Percentiles rank a stretch among this genome's conserved stretches.
Conservation (phyloP, 2,329 filamentous ascomycete species). For the Aspergillus felis region DNA sequence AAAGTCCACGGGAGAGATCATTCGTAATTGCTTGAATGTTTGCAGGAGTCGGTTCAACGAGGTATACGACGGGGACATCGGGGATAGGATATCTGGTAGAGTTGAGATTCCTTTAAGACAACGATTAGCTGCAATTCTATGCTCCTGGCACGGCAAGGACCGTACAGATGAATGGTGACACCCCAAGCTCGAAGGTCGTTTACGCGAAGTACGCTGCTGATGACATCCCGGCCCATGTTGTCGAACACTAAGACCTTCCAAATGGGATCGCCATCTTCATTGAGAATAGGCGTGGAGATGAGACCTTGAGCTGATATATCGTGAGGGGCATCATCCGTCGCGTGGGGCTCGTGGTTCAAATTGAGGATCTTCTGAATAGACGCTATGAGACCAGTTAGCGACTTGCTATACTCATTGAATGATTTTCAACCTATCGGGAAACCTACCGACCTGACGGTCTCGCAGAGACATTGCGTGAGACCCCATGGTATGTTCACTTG, state of each 20-base stretch:
- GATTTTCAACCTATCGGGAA: slow-evolving; percentile 7
- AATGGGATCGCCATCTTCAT: slow-evolving; percentile 84
- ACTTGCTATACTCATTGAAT: neutral
- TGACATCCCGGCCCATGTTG: slow-evolving; percentile 85
- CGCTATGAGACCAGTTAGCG: slow-evolving; percentile 49
- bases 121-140: slow-evolving; percentile 21
- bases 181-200: slow-evolving; percentile 90
- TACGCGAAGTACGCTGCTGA: slow-evolving; percentile 91
- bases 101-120: slow-evolving; percentile 64
- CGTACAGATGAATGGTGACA: slow-evolving; percentile 92
- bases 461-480: slow-evolving; percentile 57
- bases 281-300: slow-evolving; percentile 72
- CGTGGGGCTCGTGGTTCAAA: slow-evolving; percentile 69
- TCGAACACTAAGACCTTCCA: slow-evolving; percentile 99
- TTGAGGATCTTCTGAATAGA: slow-evolving; percentile 96
- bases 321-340: slow-evolving; percentile 54
- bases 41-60: slow-evolving; percentile 80
- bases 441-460: slow-evolving; percentile 68
- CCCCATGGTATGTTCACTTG: slow-evolving; percentile 46
- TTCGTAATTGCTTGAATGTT: slow-evolving; percentile 80
- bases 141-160: neutral
- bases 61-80: slow-evolving; percentile 92
- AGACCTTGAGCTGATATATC: slow-evolving; percentile 61
- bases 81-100: slow-evolving; percentile 83
- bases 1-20: slow-evolving; percentile 82